Conservation (phyloP, 169 alveolate genomes). For the Plasmodium inui region DNA sequence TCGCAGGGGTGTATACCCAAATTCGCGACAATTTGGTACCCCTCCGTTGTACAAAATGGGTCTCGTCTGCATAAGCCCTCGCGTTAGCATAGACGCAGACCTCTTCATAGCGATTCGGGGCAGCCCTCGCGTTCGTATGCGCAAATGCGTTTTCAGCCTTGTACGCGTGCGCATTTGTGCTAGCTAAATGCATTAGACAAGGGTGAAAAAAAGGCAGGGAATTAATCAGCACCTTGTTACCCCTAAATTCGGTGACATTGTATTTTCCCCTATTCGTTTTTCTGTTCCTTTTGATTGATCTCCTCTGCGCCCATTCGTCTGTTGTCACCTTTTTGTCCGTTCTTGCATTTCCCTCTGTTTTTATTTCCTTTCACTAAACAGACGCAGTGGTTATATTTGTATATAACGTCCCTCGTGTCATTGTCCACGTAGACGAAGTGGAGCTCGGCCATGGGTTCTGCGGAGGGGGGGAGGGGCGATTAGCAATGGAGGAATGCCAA, state of each 20-base stretch:
- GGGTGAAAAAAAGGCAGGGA: neutral
- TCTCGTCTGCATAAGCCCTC: neutral
- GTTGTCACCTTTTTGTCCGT: neutral
- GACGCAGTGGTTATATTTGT: neutral
- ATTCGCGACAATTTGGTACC: slow-evolving; percentile 11
- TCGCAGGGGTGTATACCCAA: slow-evolving; percentile 20
- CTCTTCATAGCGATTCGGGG: too few species aligned
- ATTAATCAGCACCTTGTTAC: neutral
- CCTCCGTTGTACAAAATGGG: neutral
- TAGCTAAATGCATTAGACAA: slow-evolving; percentile 5
- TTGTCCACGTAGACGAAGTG: slow-evolving; percentile 16
- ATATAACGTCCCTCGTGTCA: neutral
- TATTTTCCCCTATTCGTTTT: neutral
- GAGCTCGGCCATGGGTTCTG: neutral
- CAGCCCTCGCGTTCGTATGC: too few species aligned
- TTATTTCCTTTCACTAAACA: neutral
- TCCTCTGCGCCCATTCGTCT: neutral
- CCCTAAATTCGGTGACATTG: slow-evolving; percentile 7
- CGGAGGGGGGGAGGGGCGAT: too few species aligned
- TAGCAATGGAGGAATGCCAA: too few species aligned
- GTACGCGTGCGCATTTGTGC: neutral
- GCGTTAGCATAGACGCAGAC: too few species aligned
- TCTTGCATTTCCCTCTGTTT: neutral
- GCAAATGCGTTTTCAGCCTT: too few species aligned
- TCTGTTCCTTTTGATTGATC: neutral